These are phyloP conservation scores for Candida vartiovaarae DNA, from an alignment of 805 yeast genomes.

Conservation along the genomic window DNA sequence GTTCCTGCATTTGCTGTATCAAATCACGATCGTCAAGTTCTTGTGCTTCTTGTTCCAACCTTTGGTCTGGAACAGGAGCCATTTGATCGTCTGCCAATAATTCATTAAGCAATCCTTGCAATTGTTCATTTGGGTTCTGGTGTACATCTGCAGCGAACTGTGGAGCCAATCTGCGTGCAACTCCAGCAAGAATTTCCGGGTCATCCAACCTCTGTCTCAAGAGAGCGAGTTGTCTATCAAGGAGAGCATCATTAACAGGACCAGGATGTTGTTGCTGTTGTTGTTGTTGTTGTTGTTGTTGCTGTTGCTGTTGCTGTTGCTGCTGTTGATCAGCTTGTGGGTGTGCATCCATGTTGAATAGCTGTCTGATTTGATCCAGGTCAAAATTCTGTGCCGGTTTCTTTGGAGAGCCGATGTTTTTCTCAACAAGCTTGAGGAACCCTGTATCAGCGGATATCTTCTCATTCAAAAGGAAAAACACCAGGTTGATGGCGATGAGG, in stretches of 20 bases:
- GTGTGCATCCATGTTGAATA: neutral
- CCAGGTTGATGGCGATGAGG: conserved; percentile 35
- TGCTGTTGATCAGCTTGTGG: neutral
- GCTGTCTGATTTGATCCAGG: neutral
- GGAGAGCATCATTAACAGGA: too few species aligned
- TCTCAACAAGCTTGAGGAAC: conserved; percentile 48
- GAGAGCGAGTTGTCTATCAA: too few species aligned
- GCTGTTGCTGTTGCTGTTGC: neutral
- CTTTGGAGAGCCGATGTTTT: conserved; percentile 42
- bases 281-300: neutral
- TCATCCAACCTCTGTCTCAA: too few species aligned
- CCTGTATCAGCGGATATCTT: conserved; percentile 70
- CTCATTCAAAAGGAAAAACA: conserved; percentile 55
- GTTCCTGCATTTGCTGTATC: neutral
- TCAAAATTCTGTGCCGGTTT: neutral
- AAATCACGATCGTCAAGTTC: too few species aligned
- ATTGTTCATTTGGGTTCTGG: too few species aligned
- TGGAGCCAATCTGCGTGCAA: too few species aligned
- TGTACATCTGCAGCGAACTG: too few species aligned
- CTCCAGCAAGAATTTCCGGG: too few species aligned
- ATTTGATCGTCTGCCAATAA: too few species aligned
- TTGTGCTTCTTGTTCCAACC: too few species aligned
- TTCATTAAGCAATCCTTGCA: too few species aligned
- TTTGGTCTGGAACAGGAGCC: too few species aligned
- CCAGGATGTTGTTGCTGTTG: neutral